Percentiles rank a stretch among this genome's conserved stretches.
These are phyloP conservation scores for Xylaria longipes DNA, from an alignment of 495 filamentous ascomycete species.

Conservation along the genomic window DNA sequence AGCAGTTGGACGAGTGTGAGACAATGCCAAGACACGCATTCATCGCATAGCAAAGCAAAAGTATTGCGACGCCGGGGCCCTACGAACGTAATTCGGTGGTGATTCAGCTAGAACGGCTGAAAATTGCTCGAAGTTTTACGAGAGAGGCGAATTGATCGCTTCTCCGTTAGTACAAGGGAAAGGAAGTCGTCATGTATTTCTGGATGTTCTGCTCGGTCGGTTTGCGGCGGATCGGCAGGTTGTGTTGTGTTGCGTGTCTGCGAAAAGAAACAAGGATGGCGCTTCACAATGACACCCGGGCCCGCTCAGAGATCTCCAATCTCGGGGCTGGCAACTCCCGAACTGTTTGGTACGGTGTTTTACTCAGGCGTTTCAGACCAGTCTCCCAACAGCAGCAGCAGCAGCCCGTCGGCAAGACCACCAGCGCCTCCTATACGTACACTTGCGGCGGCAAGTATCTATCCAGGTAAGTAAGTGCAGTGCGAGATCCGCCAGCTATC, in stretches of 20 bases:
- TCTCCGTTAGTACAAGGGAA: background rate
- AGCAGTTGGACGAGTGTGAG: constrained; percentile 16
- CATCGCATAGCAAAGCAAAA: background rate
- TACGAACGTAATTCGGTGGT: background rate
- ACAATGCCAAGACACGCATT: constrained; percentile 18
- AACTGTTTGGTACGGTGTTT: constrained; percentile 23
- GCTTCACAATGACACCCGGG: background rate
- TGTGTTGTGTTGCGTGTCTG: background rate
- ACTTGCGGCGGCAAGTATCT: background rate
- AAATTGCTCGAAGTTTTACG: background rate
- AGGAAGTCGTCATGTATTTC: background rate
- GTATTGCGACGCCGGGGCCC: background rate
- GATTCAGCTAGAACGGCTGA: background rate
- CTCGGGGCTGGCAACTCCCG: constrained; percentile 21
- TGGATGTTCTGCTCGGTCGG: background rate
- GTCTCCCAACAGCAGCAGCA: background rate
- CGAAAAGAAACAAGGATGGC: constrained; percentile 2
- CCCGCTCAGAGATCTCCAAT: background rate
- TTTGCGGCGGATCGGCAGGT: background rate
- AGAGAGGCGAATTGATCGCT: background rate
- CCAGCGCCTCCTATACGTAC: background rate
- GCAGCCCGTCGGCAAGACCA: background rate
- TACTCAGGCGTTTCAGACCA: constrained; percentile 17
- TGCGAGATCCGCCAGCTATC: background rate
- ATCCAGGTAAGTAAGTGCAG: too few relatives aligned